These are phyloP conservation scores for Camillea tinctor DNA, from an alignment of 2,329 filamentous ascomycete species.

Conservation along the genomic window DNA sequence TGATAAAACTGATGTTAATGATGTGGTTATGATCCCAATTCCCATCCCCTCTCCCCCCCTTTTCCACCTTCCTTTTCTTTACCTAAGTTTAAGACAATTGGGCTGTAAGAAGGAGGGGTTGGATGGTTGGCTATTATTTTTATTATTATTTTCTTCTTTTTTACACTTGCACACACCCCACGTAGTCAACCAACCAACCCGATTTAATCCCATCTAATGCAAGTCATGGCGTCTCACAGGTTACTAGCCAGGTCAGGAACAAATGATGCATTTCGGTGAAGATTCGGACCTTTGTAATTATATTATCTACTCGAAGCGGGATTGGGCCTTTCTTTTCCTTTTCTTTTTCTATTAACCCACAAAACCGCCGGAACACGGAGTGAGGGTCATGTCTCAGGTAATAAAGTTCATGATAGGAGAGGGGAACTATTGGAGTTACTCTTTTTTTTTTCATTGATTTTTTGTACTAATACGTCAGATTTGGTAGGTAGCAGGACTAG, in stretches of 20 bases:
- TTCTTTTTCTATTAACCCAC: background rate
- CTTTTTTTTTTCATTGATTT: background rate
- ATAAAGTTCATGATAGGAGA: background rate
- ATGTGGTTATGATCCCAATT: too few species aligned
- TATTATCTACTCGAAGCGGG: background rate
- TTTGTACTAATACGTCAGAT: background rate
- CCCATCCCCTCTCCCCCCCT: too few species aligned
- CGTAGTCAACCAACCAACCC: too few species aligned
- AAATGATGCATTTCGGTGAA: background rate
- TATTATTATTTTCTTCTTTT: too few species aligned
- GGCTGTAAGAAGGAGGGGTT: too few species aligned
- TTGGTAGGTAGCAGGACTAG: background rate
- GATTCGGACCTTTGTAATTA: background rate
- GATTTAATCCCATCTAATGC: background rate
- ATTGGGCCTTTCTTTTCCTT: background rate
- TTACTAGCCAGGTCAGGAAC: background rate
- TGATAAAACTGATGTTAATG: too few species aligned
- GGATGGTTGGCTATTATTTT: too few species aligned
- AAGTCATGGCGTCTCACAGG: background rate
- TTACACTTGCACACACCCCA: too few species aligned
- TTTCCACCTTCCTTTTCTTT: too few species aligned
- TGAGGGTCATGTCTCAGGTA: background rate
- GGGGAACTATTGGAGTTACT: background rate
- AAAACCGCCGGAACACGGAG: background rate
- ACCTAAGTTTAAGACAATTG: too few species aligned